Evolutionary conservation across 768 basidiomycete species (phyloP).

Genomic region (Symmetrospora coprosmae): DNA sequence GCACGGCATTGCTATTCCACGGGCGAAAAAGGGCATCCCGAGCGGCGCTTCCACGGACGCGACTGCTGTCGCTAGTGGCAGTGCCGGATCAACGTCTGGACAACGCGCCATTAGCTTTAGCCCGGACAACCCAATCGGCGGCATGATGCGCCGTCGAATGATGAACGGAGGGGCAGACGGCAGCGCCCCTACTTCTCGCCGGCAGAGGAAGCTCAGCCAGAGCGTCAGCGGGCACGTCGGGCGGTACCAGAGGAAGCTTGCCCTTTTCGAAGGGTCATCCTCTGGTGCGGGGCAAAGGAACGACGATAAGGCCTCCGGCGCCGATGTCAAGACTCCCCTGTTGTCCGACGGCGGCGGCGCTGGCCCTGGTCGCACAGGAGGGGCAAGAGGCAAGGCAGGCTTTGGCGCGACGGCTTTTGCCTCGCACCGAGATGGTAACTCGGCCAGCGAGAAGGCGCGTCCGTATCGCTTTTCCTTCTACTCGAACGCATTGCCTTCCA

Average conservation of each 20-base stretch:
- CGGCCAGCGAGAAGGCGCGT: constrained; percentile 48
- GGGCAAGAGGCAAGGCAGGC: constrained; percentile 19
- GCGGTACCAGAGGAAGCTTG: constrained; percentile 59
- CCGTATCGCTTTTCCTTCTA: constrained; percentile 98
- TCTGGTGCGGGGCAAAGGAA: constrained; percentile 24
- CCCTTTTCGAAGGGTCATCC: constrained; percentile 62
- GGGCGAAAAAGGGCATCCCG: background rate
- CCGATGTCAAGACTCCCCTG: constrained; percentile 41
- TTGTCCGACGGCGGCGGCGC: constrained; percentile 26
- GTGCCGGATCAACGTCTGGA: too few relatives aligned
- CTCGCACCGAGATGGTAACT: constrained; percentile 37
- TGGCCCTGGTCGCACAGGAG: too few relatives aligned
- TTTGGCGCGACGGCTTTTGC: constrained; percentile 24
- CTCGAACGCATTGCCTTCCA: constrained; percentile 76
- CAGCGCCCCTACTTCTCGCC: constrained; percentile 41
- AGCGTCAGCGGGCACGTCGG: constrained; percentile 43
- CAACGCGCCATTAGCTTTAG: constrained; percentile 27
- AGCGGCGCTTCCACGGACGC: background rate
- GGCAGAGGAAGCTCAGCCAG: constrained; percentile 76
- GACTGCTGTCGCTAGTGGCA: too few relatives aligned
- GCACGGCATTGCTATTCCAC: constrained; percentile 47
- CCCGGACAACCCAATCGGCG: constrained; percentile 18
- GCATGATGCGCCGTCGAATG: constrained; percentile 27
- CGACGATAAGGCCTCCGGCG: constrained; percentile 27
- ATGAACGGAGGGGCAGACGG: constrained; percentile 30